Evolutionary conservation across 148 eudicot species (phyloP), one percentile per base, ranked within the genome.

Genomic region (Gaultheria prostrata): DNA sequence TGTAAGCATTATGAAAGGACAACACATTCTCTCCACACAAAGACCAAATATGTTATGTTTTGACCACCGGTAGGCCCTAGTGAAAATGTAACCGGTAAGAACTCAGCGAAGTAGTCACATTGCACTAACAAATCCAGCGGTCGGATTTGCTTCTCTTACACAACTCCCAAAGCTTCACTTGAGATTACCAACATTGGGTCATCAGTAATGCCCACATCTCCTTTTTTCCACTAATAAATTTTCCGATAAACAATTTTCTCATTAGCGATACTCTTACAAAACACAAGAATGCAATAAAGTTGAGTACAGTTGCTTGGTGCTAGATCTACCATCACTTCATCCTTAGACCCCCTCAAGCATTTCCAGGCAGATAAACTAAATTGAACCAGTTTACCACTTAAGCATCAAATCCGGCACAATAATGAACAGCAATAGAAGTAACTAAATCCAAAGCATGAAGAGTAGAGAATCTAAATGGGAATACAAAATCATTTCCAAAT

Each of bases 381-480:
- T 2, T 80, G 14, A 45, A 63, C 33, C 56, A 51, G 17, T 45
- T 24, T 17, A 65, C 82, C 54, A 45, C 73, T 80, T 80, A 17
- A 63, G 51, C 56, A 63, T 79, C 50, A 57, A 8, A 12, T 49
- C 8, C 24, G n/a, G 26, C 59, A 28, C 13, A 5, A 13, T 24
- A 46, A 32, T 33, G 24, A 51, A 30, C 10, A 77, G 18, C 39
- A 76, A 76, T 26, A 24, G 72, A 43, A 59, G 71, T 30, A 59
- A 59, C 11, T 63, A 45, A 63, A 80, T 43, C 82, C 74, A 80
- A 15, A 26, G 26, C 74, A 80, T 45, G 56, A 67, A 67, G 14
- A 45, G 75, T n/a, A 15, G 24, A 77, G 35, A 53, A 53, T 53
- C 24, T 28, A 32, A 30, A 28, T 0, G 39, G 39, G 80, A 49